Base-by-base conservation (phyloP, 768 basidiomycete species). In the Lentinula sp. region DNA sequence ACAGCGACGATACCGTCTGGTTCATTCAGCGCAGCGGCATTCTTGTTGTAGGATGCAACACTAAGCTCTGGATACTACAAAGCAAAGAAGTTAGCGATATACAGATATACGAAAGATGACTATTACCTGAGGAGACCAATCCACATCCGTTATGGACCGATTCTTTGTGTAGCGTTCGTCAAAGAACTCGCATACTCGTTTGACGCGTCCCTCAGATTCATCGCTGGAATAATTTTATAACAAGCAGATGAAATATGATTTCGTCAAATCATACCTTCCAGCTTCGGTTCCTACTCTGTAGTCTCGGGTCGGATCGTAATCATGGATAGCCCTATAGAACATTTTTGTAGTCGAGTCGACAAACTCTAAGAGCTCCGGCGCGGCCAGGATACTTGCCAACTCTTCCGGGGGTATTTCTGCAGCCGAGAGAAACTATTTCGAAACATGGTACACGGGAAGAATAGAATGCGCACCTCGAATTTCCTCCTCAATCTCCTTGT, bases 11-110 rank as follows among this genome's bases (percentile, higher is more conserved):
- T 88, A 8, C 97, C 97, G 65, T 98, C 95, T 0, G 97, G 96
- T 70, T 98, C 97, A 66, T 97, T 95, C 50, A 94, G 72, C 0
- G 94, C 91, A 4, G 89, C 87, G 5, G 93, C 88, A 66, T 98
- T 98, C 78, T 97, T 98, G 79, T 98, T 99, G 70, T 99, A 99
- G 3, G 97, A 91, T 0, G 97, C 95, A 18, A 92, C 92, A 61
- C 89, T 91, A 28, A 99, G 83, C 73, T 99, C 97, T 6, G 95
- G 96, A 68, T 93, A 98, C 96, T 98, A 64, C 13, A n/a, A 28
- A 39, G 40, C 13, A n/a, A 28, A 39, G 40, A 40, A 43, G 11
- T 40, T 56, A 50, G 32, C n/a, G 21, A 9, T 49, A n/a, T 37
- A 50, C 9, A 32, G 13, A 13, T n/a, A 21, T 1, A 1, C 4